Conservation (phyloP, 1,284 basidiomycete species). For the Kalmanozyma brasiliensis region DNA sequence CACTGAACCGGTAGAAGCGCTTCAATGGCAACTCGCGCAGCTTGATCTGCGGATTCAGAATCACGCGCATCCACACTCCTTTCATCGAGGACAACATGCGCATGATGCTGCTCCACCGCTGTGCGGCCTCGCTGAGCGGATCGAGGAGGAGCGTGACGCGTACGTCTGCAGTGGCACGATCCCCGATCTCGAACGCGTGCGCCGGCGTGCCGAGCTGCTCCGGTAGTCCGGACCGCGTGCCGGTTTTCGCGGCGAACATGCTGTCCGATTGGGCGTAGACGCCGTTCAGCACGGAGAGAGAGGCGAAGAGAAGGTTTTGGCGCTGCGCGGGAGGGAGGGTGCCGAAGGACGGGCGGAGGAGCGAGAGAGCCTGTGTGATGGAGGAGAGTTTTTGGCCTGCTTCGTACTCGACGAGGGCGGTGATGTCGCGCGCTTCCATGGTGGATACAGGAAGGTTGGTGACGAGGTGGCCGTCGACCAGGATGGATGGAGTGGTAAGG, state of each 20-base stretch:
- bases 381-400: conserved; percentile 38
- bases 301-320: conserved; percentile 45
- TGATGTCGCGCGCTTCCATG: conserved; percentile 37
- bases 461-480: conserved; percentile 49
- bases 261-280: conserved; percentile 40
- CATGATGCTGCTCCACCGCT: conserved; percentile 80
- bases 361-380: conserved; percentile 24
- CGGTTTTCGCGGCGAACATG: conserved; percentile 18
- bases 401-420: conserved; percentile 45
- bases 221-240: conserved; percentile 26
- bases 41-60: conserved; percentile 55
- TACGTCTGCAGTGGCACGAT: conserved; percentile 76
- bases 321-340: conserved; percentile 8
- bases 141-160: conserved; percentile 82
- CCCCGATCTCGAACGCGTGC: conserved; percentile 73
- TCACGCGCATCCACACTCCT: conserved; percentile 53
- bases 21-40: conserved; percentile 82
- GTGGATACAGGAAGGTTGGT: conserved; percentile 8
- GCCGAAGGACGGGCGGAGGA: conserved; percentile 22
- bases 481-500: conserved; percentile 17
- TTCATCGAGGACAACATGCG: conserved; percentile 39
- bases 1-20: conserved; percentile 88
- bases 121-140: conserved; percentile 84
- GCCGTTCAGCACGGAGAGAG: conserved; percentile 38
- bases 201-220: conserved; percentile 27